Evolutionary conservation across 2,329 filamentous ascomycete genomes (phyloP).

Genomic region (Aspergillus jensenii): DNA sequence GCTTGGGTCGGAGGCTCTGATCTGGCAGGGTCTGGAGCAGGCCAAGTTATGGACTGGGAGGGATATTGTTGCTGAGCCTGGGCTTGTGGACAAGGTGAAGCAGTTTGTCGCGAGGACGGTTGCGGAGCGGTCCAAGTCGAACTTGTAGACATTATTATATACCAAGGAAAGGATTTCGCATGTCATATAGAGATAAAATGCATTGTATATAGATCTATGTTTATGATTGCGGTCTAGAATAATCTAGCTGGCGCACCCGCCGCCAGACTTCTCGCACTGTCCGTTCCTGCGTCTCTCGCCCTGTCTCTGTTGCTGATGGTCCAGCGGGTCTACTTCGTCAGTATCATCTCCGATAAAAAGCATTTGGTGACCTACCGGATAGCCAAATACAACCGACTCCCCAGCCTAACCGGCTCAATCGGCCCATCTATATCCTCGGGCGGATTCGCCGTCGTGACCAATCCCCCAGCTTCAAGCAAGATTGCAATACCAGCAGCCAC

Average conservation of each 20-base stretch:
- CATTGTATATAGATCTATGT: conserved; percentile 2
- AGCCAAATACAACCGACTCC: conserved; percentile 69
- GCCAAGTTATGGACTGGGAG: conserved; percentile 63
- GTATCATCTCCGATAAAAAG: not conserved
- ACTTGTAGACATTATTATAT: conserved; percentile 16
- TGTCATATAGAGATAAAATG: conserved; percentile 12
- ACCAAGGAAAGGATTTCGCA: not conserved
- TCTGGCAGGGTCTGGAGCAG: conserved; percentile 75
- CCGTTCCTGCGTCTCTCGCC: conserved; percentile 66
- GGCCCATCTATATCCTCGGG: conserved; percentile 56
- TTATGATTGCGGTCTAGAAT: conserved; percentile 49
- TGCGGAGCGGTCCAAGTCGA: conserved; percentile 39
- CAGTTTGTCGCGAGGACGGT: conserved; percentile 49
- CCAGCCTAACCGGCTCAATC: conserved; percentile 62
- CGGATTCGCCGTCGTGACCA: conserved; percentile 73
- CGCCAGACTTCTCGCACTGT: conserved; percentile 72
- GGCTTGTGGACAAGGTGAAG: conserved; percentile 57
- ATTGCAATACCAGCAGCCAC: conserved; percentile 75
- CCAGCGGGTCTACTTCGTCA: conserved; percentile 58
- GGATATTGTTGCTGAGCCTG: conserved; percentile 57
- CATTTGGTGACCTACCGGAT: conserved; percentile 51
- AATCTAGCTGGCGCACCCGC: conserved; percentile 65
- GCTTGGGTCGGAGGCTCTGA: conserved; percentile 72
- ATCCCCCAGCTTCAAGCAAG: conserved; percentile 69
- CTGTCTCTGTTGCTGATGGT: conserved; percentile 60